Conservation (phyloP, 1,284 basidiomycete genomes). For the Cerrena zonata region DNA sequence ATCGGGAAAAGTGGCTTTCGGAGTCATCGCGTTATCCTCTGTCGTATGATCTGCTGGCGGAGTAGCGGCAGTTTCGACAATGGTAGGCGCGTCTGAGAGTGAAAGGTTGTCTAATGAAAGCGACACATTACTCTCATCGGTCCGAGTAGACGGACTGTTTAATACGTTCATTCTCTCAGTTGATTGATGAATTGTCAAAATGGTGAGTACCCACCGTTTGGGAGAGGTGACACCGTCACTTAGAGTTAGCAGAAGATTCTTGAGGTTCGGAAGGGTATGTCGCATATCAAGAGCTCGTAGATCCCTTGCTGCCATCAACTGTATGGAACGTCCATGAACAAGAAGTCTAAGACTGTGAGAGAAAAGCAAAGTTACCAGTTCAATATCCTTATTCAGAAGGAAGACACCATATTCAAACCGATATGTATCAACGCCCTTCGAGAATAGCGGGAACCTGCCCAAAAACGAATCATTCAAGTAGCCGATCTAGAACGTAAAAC, state of each 20-base stretch:
- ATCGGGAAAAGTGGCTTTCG: conserved; percentile 34
- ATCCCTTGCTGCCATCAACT: conserved; percentile 88
- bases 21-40: neutral
- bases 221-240: conserved; percentile 56
- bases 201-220: conserved; percentile 36
- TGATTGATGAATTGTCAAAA: too few relatives aligned
- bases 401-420: conserved; percentile 98
- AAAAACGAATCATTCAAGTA: too few relatives aligned
- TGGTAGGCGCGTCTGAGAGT: conserved; percentile 19
- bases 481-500: too few relatives aligned
- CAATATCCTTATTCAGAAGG: conserved; percentile 94
- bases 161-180: too few relatives aligned
- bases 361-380: conserved; percentile 55
- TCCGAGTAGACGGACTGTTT: too few relatives aligned
- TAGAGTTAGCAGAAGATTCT: conserved; percentile 85
- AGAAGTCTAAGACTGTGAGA: conserved; percentile 12
- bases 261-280: conserved; percentile 93
- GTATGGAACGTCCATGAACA: conserved; percentile 11
- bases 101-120: conserved; percentile 10
- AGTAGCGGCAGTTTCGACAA: conserved; percentile 7
- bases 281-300: conserved; percentile 86
- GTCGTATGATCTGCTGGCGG: neutral
- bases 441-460: conserved; percentile 85
- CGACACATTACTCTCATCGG: too few relatives aligned
- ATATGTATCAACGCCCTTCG: conserved; percentile 90